Evolutionary conservation across 73 alveolate genomes (phyloP).

Genomic region (Tetrahymena borealis): DNA sequence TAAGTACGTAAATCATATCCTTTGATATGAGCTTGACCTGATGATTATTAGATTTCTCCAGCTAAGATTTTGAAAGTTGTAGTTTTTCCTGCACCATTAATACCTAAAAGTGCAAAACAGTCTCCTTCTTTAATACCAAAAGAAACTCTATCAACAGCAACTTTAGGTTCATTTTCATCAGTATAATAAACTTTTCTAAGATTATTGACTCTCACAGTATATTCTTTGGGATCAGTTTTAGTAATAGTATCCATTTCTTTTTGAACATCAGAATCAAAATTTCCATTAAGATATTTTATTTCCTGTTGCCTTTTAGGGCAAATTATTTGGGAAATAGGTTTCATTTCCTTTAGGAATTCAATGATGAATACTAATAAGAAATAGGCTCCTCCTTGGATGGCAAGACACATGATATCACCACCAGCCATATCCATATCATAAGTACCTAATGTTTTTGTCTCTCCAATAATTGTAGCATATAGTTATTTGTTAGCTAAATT

Average conservation of each 20-base stretch:
- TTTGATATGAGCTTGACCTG: slow-evolving; percentile 24
- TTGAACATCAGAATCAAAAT: slow-evolving; percentile 15
- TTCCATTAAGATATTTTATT: neutral
- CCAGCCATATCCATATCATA: slow-evolving; percentile 32
- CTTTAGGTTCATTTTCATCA: neutral
- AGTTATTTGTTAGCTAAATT: slow-evolving; percentile 20
- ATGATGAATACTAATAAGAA: slow-evolving; percentile 1
- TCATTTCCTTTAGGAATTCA: slow-evolving; percentile 3
- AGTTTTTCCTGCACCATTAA: slow-evolving; percentile 87
- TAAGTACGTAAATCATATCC: slow-evolving; percentile 48
- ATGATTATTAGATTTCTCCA: slow-evolving; percentile 53
- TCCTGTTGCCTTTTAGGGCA: neutral
- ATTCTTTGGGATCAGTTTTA: slow-evolving; percentile 30
- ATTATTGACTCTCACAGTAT: slow-evolving; percentile 29
- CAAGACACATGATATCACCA: slow-evolving; percentile 12
- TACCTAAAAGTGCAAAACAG: slow-evolving; percentile 72
- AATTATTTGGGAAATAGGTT: neutral
- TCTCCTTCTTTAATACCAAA: slow-evolving; percentile 66
- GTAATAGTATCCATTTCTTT: slow-evolving; percentile 1
- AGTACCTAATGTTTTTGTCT: neutral
- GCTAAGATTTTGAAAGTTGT: slow-evolving; percentile 76
- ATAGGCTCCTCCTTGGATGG: neutral
- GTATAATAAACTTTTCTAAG: slow-evolving; percentile 43
- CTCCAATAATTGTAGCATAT: slow-evolving; percentile 3
- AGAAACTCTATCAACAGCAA: slow-evolving; percentile 71